Base-by-base conservation (phyloP, 1,284 basidiomycete species). In the Porogramme epimiltina region DNA sequence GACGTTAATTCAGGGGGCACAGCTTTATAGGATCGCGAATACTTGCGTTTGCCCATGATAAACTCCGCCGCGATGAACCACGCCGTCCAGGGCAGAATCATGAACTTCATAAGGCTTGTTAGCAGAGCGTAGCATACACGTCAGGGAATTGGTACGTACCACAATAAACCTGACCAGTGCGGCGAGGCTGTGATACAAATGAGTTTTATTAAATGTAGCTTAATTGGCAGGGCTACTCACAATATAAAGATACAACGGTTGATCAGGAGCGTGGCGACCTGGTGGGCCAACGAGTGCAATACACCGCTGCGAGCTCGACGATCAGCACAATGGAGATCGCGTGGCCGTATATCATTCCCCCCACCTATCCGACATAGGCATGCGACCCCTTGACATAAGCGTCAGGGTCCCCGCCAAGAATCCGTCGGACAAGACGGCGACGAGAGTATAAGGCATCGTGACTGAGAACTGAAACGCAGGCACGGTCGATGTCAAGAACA, bases 31-130 rank as follows among this genome's bases (percentile, higher is more conserved):
- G 1, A 20, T n/a, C 4, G 4, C 3, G 0, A 19, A 2, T 10
- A 39, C 55, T 9, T 34, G 44, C 58, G 40, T 49, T 60, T 60
- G 22, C 58, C 55, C 58, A 60, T 60, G 37, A 60, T 56, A 24
- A 60, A 60, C 20, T 60, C 58, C 3, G 51, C 34, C 0, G 56
- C 51, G 23, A 60, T 60, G 44, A 60, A 60, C 58, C 58, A 60
- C 1, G 53, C 58, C 8, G 58, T 60, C 53, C 58, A 55, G 3
- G 58, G 58, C 31, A 57, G 34, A 2, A 56, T 22, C 2, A 49
- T 52, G 36, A 60, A 60, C 58, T 60, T 9, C 3, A 18, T 3
- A 8, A 26, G 22, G 20, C 5, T 23, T 1, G n/a, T 38, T 4
- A 47, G 26, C 13, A 25, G 23, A 25, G 8, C 2, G 19, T 13